phyloP scores from a whole-genome alignment of 78 protist species.

The Tieghemostelium lacteum region DNA sequence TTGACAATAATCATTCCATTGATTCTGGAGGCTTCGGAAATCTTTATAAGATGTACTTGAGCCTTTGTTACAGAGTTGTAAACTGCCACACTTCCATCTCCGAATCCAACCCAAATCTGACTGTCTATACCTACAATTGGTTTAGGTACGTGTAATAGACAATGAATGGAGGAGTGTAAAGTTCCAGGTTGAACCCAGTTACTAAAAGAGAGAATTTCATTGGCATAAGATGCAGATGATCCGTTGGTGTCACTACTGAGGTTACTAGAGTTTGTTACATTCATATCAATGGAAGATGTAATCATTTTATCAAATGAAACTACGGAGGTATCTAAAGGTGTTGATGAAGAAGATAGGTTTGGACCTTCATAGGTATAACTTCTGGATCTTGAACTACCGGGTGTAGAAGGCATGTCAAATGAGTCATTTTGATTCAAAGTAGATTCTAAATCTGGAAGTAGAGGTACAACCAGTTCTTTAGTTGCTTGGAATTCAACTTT shows the following conservation, averaged over 20 bases:
- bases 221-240: not conserved
- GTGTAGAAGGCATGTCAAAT: not conserved
- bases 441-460: not conserved
- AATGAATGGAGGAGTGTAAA: conserved; percentile 28
- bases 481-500: conserved; percentile 4
- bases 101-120: conserved; percentile 63
- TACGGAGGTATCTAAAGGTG: too few relatives aligned
- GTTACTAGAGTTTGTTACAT: not conserved
- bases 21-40: conserved; percentile 33
- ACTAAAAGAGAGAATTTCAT: not conserved
- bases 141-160: not conserved
- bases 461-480: not conserved
- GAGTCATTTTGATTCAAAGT: too few relatives aligned
- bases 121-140: conserved; percentile 9
- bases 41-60: not conserved
- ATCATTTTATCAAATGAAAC: too few relatives aligned
- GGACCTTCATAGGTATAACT: too few relatives aligned
- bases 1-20: conserved; percentile 10
- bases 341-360: not conserved
- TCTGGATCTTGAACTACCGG: not conserved
- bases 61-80: conserved; percentile 5
- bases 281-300: not conserved
- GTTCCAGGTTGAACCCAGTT: not conserved
- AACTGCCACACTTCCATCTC: conserved; percentile 50
- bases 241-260: not conserved